Conservation (phyloP, 768 basidiomycete genomes). For the Lentinula lateritia region DNA sequence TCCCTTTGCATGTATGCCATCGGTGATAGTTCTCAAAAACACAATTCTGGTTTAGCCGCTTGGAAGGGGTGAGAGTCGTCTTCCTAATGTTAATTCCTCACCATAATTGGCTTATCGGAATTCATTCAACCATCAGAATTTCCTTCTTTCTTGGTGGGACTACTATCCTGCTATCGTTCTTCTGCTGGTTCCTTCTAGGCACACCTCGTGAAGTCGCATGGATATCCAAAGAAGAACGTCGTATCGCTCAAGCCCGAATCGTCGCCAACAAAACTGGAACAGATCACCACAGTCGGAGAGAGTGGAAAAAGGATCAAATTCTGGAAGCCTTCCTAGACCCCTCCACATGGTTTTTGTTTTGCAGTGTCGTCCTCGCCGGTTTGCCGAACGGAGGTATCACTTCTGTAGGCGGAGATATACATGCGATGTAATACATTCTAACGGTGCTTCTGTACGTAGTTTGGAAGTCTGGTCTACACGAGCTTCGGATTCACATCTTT, state of each 20-base stretch:
- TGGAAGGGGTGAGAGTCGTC: slow-evolving; percentile 9
- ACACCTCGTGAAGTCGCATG: slow-evolving; percentile 8
- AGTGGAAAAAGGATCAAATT: slow-evolving; percentile 9
- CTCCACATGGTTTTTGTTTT: slow-evolving; percentile 9
- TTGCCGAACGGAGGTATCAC: slow-evolving; percentile 10
- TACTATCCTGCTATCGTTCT: slow-evolving; percentile 7
- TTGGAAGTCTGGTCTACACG: slow-evolving; percentile 9
- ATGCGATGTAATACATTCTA: background rate
- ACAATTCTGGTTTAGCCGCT: slow-evolving; percentile 5
- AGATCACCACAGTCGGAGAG: slow-evolving; percentile 3
- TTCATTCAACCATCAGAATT: background rate
- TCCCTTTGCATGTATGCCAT: slow-evolving; percentile 7
- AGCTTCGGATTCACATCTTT: slow-evolving; percentile 8
- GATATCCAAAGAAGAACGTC: slow-evolving; percentile 6
- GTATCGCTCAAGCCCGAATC: slow-evolving; percentile 7
- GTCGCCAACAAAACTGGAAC: slow-evolving; percentile 7
- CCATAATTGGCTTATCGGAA: background rate
- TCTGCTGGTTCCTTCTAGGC: slow-evolving; percentile 8
- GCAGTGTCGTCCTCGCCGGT: slow-evolving; percentile 1
- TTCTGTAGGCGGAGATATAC: background rate
- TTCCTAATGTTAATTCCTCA: background rate
- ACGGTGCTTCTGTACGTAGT: background rate
- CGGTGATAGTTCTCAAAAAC: slow-evolving; percentile 1
- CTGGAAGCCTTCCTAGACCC: slow-evolving; percentile 6
- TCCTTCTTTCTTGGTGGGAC: slow-evolving; percentile 9